Percentiles rank a stretch among this genome's conserved stretches.
These are phyloP conservation scores for Fagus crenata DNA, from an alignment of 306 rosid genomes.

Conservation along the genomic window DNA sequence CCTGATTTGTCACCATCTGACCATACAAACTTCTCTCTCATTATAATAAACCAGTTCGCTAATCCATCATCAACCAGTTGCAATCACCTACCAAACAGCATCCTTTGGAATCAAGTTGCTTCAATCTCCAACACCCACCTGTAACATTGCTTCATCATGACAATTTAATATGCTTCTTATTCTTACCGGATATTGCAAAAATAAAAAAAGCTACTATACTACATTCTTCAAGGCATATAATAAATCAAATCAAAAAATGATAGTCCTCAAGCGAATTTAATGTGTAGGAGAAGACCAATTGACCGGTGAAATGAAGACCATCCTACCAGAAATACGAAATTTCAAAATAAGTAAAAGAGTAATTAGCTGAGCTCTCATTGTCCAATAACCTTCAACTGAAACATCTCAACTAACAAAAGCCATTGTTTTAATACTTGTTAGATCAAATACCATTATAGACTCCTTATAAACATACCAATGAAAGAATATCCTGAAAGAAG, in stretches of 20 bases:
- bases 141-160: slow-evolving; percentile 31
- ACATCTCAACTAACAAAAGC: slow-evolving; percentile 56
- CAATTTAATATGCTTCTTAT: slow-evolving; percentile 34
- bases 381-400: slow-evolving; percentile 49
- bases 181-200: slow-evolving; percentile 10
- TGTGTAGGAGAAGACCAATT: too few relatives aligned
- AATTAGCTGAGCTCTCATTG: slow-evolving; percentile 66
- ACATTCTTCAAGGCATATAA: neutral
- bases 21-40: too few relatives aligned
- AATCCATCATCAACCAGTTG: slow-evolving; percentile 28
- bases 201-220: neutral
- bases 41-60: slow-evolving; percentile 26
- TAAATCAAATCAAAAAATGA: neutral
- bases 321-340: slow-evolving; percentile 6
- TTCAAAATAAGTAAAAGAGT: slow-evolving; percentile 19
- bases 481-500: slow-evolving; percentile 11
- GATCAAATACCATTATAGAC: slow-evolving; percentile 10
- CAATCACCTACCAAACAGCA: slow-evolving; percentile 57
- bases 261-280: too few relatives aligned
- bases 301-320: too few relatives aligned
- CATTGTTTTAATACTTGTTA: slow-evolving; percentile 28
- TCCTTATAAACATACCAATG: neutral
- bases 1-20: too few relatives aligned
- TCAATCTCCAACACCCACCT: slow-evolving; percentile 28
- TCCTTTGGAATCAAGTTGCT: slow-evolving; percentile 56